Evolutionary conservation across 352 stramenopile genomes (phyloP), one percentile per base, ranked within the genome.

Genomic region (Globisporangium radiosum): DNA sequence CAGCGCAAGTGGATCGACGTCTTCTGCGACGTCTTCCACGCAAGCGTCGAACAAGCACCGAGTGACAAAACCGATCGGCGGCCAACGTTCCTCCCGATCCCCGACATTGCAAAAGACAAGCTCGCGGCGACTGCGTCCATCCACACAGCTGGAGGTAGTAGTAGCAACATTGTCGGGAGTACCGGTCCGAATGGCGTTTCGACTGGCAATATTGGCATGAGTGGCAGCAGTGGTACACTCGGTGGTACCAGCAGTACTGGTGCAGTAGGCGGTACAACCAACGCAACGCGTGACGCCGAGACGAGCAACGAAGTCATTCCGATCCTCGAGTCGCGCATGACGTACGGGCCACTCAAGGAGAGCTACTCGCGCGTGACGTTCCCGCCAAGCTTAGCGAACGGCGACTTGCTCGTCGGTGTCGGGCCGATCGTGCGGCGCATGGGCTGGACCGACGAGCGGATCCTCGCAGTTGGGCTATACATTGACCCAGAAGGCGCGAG

Each of bases 401-500:
- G 79, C 8, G 84, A 93, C 55, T 64, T 90, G 44, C 64, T 93
- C 4, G 73, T 90, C 5, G 84, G 84, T 9, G 84, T 93, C 6
- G 84, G 79, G 0, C 81, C 81, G 17, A 70, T 93, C 47, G 80
- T 93, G 33, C 79, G 84, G 1, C 81, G 84, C 33, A 82, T 93
- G 70, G 81, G 81, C 14, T 93, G 84, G 84, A 90, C 79, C 5
- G 81, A 93, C 54, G 84, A 93, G 61, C 81, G 81, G 5, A 93
- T 93, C 54, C 59, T 93, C 14, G 78, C 84, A 2, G 79, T 93
- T 0, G 84, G 79, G 1, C 66, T 93, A 51, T 93, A 93, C 59
- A 85, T 93, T 15, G 81, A 93, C 42, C 75, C 78, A 0, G 76
- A 88, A 43, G 73, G 65, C 5, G 84, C 81, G 0, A 67, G 64